These are phyloP conservation scores for Bruguiera parviflora DNA, from an alignment of 345 rosid genomes.

Conservation along the genomic window DNA sequence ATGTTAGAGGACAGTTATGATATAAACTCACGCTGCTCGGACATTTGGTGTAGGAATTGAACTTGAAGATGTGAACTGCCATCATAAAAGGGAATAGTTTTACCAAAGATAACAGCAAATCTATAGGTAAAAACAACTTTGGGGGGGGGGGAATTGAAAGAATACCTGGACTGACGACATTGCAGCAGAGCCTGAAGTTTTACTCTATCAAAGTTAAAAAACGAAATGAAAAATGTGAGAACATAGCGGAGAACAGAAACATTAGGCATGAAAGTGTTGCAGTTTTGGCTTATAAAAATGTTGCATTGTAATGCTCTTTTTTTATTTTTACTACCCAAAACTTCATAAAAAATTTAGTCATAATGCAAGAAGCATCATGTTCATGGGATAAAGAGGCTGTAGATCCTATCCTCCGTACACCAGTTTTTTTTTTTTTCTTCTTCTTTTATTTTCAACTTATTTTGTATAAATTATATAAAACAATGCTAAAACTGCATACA, in stretches of 20 bases:
- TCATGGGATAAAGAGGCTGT: too few relatives aligned
- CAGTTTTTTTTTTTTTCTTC: too few relatives aligned
- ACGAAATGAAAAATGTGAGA: neutral
- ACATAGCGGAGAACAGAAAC: neutral
- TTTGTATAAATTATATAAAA: too few relatives aligned
- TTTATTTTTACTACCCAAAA: too few relatives aligned
- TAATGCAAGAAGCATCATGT: too few relatives aligned
- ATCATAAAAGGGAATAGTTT: constrained; percentile 12
- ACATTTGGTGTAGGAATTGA: constrained; percentile 35
- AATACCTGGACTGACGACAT: constrained; percentile 60
- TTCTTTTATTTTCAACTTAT: too few relatives aligned
- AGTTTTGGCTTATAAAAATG: too few relatives aligned
- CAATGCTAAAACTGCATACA: too few relatives aligned
- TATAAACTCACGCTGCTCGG: constrained; percentile 53
- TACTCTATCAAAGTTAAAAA: constrained; percentile 53
- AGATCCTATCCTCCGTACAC: too few relatives aligned
- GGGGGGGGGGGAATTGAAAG: constrained; percentile 7
- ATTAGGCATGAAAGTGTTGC: neutral
- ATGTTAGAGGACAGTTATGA: neutral
- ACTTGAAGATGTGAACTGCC: constrained; percentile 54
- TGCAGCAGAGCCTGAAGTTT: constrained; percentile 51
- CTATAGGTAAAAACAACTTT: neutral
- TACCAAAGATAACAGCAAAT: constrained; percentile 4
- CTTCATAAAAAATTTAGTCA: too few relatives aligned
- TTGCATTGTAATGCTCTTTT: too few relatives aligned